Base-by-base conservation (phyloP, 1,284 basidiomycete species). In the Fomitopsis palustris region DNA sequence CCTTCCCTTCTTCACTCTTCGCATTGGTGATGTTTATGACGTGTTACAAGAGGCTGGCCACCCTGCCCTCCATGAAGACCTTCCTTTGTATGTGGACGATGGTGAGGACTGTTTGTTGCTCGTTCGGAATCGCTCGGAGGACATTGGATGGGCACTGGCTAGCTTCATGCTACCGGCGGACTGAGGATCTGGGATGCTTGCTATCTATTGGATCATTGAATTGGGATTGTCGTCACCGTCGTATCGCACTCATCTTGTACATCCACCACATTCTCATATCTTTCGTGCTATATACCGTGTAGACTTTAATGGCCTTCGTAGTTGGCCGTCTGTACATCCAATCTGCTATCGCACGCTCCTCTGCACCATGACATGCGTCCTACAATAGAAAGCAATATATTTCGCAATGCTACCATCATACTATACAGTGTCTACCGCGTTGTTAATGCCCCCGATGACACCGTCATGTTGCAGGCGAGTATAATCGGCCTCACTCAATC, bases 91-190 rank as follows among this genome's bases (percentile, higher is more conserved):
- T 66, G 85, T 92, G 33, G 89, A 91, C 64, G 88, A 91, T 54
- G 88, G 90, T 9, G 90, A 90, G 64, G 90, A 92, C 64, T 91
- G 88, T 72, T 73, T 93, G 63, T 74, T 92, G 56, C 78, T 92
- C 35, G 80, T 78, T 55, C 70, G 87, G 53, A 81, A 85, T 68
- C 72, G 70, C 39, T 57, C 65, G 6, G 80, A 83, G 8, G 75
- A 80, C 7, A 77, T 90, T n/a, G 90, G 90, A 0, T 92, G 90
- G 88, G 85, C 85, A 0, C 70, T 92, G 60, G 90, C 90, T 33
- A 92, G 90, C 70, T 92, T 91, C 71, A 72, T 92, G 68, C 77
- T 87, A 33, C 89, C 89, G 14, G 67, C 84, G 62, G 77, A 77
- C 61, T 75, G 16, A 27, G 39, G 21, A 8, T 10, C n/a, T 27